Conservation (phyloP, 164 flowering plant genomes). For the Kalanchoe fedtschenkoi region DNA sequence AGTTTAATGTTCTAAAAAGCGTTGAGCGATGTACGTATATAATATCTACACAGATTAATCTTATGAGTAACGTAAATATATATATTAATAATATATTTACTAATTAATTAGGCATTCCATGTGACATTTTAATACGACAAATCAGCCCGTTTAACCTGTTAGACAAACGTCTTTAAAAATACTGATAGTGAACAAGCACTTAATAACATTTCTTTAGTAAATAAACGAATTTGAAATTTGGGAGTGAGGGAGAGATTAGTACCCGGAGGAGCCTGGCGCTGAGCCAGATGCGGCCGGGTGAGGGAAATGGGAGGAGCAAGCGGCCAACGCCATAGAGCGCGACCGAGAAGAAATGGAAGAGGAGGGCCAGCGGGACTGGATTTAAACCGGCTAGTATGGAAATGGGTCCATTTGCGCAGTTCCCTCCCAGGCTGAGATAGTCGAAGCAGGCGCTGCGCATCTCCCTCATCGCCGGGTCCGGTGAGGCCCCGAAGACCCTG, state of each 20-base stretch:
- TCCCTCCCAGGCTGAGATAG: constrained; percentile 13
- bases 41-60: too few relatives aligned
- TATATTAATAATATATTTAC: neutral
- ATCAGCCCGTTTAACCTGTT: too few relatives aligned
- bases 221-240: neutral
- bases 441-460: constrained; percentile 15
- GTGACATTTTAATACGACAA: too few relatives aligned
- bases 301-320: constrained; percentile 12
- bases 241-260: neutral
- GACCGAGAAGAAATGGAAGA: constrained; percentile 14
- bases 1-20: too few relatives aligned
- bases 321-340: constrained; percentile 14
- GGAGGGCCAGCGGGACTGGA: constrained; percentile 11
- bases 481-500: constrained; percentile 15
- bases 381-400: constrained; percentile 15
- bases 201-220: too few relatives aligned
- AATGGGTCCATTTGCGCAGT: constrained; percentile 12
- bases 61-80: too few relatives aligned
- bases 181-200: too few relatives aligned
- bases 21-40: too few relatives aligned
- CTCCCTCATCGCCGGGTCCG: constrained; percentile 13
- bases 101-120: neutral
- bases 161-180: too few relatives aligned
- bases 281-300: constrained; percentile 9
- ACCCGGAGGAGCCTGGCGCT: constrained; percentile 12